Percentiles rank a stretch among this genome's conserved stretches.
phyloP scores from a whole-genome alignment of 1,139 yeast genomes.

The Hemisphaericaspora lyxosophila region DNA sequence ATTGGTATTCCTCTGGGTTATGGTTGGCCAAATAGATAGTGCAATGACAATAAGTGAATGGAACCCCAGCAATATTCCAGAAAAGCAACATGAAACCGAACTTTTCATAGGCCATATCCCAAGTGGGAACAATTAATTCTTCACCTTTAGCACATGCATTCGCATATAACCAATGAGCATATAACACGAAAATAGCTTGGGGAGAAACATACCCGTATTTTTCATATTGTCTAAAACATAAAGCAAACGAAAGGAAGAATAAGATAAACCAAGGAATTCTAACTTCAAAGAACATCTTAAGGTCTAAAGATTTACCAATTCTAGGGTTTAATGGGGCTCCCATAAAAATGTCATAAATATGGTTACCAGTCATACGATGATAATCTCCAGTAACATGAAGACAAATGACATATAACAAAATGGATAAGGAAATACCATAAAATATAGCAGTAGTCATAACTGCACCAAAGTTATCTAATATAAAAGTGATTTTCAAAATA shows the following conservation, averaged over 20 bases:
- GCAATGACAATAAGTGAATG: conserved; percentile 95
- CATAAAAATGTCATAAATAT: conserved; percentile 88
- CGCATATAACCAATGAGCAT: conserved; percentile 93
- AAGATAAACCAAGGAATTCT: conserved; percentile 95
- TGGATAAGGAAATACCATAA: conserved; percentile 68
- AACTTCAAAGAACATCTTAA: conserved; percentile 96
- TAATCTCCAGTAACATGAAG: conserved; percentile 66
- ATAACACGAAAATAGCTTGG: conserved; percentile 69
- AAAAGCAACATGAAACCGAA: conserved; percentile 96
- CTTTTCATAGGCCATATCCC: conserved; percentile 99
- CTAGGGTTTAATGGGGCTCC: conserved; percentile 98
- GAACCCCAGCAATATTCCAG: conserved; percentile 99
- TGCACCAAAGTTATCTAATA: conserved; percentile 82
- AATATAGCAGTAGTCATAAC: conserved; percentile 89
- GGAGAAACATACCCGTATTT: conserved; percentile 75
- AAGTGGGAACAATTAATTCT: conserved; percentile 92
- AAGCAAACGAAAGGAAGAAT: conserved; percentile 73
- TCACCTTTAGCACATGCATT: conserved; percentile 98
- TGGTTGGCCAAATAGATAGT: conserved; percentile 80
- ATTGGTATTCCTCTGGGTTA: conserved; percentile 75
- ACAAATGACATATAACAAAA: conserved; percentile 63
- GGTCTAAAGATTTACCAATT: conserved; percentile 78
- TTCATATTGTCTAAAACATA: conserved; percentile 77
- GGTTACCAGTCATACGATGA: conserved; percentile 90
- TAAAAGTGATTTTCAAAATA: conserved; percentile 66